Evolutionary conservation across 1,284 basidiomycete genomes (phyloP), one percentile per base, ranked within the genome.

Genomic region (Apiotrichum montevideense): DNA sequence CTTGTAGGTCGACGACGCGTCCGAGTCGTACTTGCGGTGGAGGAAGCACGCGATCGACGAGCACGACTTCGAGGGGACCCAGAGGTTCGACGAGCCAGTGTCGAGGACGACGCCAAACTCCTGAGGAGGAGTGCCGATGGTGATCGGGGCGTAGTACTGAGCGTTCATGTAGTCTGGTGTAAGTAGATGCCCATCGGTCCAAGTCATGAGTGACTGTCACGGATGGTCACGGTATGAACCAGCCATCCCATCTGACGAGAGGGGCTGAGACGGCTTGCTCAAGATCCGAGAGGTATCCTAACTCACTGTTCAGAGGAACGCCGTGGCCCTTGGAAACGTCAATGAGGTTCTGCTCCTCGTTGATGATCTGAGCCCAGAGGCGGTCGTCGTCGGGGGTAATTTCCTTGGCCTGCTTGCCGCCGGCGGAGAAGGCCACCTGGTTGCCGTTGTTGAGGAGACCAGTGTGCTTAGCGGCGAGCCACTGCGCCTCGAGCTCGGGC

Each of bases 11-110:
- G 86, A 86, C 1, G 96, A 98, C 1, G 81, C 63, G n/a, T 77
- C 73, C 13, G 88, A 87, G 69, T 98, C 88, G 76, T 98, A 98
- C 81, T 97, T 97, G 71, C 84, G 70, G 73, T 98, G 95, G 47
- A 51, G 73, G 87, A 98, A 98, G 80, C 96, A 99, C 33, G 96
- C 94, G 68, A 99, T 98, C 37, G 91, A 95, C 10, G 85, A 88
- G 80, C 96, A 99, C 65, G 83, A 78, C 37, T 79, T 78, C 68
- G 91, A 91, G 9, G 96, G 96, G 34, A 82, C 75, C 76, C 75
- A 77, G 45, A 84, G 74, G 73, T 84, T 63, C 6, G 88, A 75
- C 0, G 89, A 92, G 3, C 90, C 91, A 0, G 87, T 88, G 68
- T 88, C 80, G 43, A 81, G 75, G 11, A 80, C 68, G 41, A 81